phyloP scores from a whole-genome alignment of 495 filamentous ascomycete genomes.

The Podospora tetraspora region DNA sequence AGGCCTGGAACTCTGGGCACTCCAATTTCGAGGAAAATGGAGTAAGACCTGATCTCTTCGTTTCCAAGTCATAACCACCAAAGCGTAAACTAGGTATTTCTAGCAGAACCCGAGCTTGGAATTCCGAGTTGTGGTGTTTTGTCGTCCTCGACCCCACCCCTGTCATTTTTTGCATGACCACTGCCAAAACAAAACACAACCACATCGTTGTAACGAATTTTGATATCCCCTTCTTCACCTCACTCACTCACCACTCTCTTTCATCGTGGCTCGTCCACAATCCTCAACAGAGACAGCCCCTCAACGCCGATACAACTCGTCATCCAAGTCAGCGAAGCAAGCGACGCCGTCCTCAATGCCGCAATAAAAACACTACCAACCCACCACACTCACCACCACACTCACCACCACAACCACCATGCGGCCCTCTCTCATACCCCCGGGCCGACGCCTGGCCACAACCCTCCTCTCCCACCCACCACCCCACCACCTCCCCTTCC shows the following conservation, averaged over 20 bases:
- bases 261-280: neutral
- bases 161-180: neutral
- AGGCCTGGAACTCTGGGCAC: neutral
- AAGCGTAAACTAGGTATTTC: neutral
- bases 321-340: neutral
- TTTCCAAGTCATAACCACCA: neutral
- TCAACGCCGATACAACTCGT: neutral
- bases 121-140: neutral
- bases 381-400: neutral
- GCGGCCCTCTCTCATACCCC: neutral
- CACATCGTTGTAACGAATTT: constrained; percentile 5
- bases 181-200: neutral
- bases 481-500: neutral
- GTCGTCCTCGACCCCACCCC: neutral
- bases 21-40: neutral
- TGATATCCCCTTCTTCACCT: neutral
- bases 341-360: neutral
- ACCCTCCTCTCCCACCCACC: neutral
- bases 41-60: neutral
- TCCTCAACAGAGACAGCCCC: neutral
- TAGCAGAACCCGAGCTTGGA: neutral
- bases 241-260: neutral
- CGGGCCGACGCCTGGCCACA: neutral
- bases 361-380: neutral
- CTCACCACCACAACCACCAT: constrained; percentile 1